Evolutionary conservation across 805 yeast species (phyloP), one percentile per base, ranked within the genome.

Genomic region (Komagataella kurtzmanii): DNA sequence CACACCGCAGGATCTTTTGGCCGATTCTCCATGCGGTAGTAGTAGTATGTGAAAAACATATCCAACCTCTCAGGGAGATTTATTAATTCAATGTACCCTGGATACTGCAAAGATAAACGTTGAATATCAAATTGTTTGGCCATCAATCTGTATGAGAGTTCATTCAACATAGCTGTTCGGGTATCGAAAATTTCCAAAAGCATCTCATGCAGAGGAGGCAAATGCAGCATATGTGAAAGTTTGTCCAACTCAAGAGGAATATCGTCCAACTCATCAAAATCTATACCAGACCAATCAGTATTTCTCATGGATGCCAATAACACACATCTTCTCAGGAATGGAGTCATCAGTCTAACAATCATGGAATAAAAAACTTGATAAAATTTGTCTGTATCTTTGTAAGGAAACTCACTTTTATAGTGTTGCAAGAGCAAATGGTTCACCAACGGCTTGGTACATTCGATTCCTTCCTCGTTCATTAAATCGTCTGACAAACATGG

Each of bases 1-100:
- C 99, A 91, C 7, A 91, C 70, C 0, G 95, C 96, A 0, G 96
- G 93, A 56, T 90, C 95, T 48, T 73, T 74, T 30, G 70, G 72
- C 58, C 62, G 66, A 19, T 69, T 68, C 67, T 67, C 66, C 23
- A 71, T 72, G 59, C 68, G 71, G 55, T 78, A 76, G 52, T 78
- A 71, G 51, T 76, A 70, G 44, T 76, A 70, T 3, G 87, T 81
- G 66, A 85, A 87, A 55, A 88, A 81, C 44, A 69, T 71, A 60
- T 85, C 90, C 54, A 88, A 65, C 50, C 85, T 72, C 2, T 68
- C 63, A 0, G 97, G 97, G 17, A 89, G 70, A 36, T 75, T 70
- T 19, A 85, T 71, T 49, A 89, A 68, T 45, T 73, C 71, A n/a
- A 83, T 66, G 2, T 75, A 60, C 0, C 86, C 86, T 0, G 95